These are phyloP conservation scores for Fusarium hainanense DNA, from an alignment of 2,329 filamentous ascomycete genomes.

Conservation along the genomic window DNA sequence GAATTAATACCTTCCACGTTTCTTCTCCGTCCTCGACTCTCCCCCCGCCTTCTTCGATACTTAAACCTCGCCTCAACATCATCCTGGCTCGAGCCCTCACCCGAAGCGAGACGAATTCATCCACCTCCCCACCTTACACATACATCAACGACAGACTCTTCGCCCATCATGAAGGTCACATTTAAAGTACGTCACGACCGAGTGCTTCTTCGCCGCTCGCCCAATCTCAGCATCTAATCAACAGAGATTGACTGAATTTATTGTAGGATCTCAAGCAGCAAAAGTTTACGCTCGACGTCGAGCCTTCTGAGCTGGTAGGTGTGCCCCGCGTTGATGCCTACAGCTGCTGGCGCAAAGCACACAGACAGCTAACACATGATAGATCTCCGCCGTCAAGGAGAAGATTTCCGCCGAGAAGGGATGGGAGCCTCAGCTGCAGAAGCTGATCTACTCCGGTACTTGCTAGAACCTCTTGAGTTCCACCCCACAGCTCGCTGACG, in stretches of 20 bases:
- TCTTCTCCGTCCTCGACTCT: constrained; percentile 7
- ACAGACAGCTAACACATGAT: constrained; percentile 22
- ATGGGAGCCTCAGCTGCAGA: constrained; percentile 90
- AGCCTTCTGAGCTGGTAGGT: constrained; percentile 90
- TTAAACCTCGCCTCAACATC: constrained; percentile 2
- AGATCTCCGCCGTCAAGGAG: constrained; percentile 92
- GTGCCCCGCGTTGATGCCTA: constrained; percentile 48
- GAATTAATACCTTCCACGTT: constrained; percentile 9
- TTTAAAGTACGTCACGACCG: constrained; percentile 64
- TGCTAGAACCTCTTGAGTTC: constrained; percentile 2
- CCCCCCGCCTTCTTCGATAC: constrained; percentile 7
- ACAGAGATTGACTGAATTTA: constrained; percentile 17
- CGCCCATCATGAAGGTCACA: constrained; percentile 74
- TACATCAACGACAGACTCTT: constrained; percentile 50
- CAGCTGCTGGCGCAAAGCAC: constrained; percentile 29
- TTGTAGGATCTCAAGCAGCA: constrained; percentile 95
- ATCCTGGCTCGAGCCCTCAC: constrained; percentile 15
- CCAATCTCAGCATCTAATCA: not conserved
- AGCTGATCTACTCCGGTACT: constrained; percentile 97
- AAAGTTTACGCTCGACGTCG: constrained; percentile 96
- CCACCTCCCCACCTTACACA: constrained; percentile 37
- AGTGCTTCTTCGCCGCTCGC: not conserved
- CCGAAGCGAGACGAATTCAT: constrained; percentile 21
- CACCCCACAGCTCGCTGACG: constrained; percentile 38
- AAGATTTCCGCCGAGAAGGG: constrained; percentile 93